Base-by-base conservation (phyloP, 495 filamentous ascomycete species). In the Podospora pseudopauciseta region DNA sequence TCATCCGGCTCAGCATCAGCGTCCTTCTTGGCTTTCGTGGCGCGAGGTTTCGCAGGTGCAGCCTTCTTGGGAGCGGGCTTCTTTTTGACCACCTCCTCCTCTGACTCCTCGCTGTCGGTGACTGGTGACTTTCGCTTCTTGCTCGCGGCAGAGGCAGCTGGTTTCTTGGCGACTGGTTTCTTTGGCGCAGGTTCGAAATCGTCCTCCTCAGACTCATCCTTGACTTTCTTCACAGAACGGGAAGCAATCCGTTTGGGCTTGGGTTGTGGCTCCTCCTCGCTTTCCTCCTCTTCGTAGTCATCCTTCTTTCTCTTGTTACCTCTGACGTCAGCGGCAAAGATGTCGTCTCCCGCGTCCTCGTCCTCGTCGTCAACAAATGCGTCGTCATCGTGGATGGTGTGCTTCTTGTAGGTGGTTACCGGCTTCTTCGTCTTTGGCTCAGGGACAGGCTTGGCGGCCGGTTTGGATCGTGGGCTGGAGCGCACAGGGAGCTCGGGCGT, bases 301-400 rank as follows among this genome's bases (percentile, higher is more conserved):
- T 90, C 88, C 70, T 91, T 90, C 73, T 87, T 89, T 53, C 85
- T 75, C 68, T 88, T 91, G 61, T 76, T 76, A 59, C 80, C 79
- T 70, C 81, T 85, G n/a, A 85, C 86, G 61, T 90, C 89, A 0
- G 86, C 85, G 1, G 86, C 87, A 73, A 89, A 90, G 18, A 93
- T 90, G 71, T 94, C 91, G 67, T 93, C 91, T 15, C 83, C 87
- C 5, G 84, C 90, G 64, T 90, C 86, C n/a, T 82, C 79, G 39
- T 49, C 39, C 64, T 85, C 86, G 63, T 89, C 89, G 49, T 89
- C 85, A 64, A 87, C 67, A 39, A 84, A 78, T 32, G 79, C 84
- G 71, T 86, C 83, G 1, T 79, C 81, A 34, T 86, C 82, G 19
- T 83, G 75, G 55, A 75, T 57, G 62, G 67, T 72, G 63, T 78